These are phyloP conservation scores for Leccinum broughii DNA, from an alignment of 768 basidiomycete species.

Conservation along the genomic window DNA sequence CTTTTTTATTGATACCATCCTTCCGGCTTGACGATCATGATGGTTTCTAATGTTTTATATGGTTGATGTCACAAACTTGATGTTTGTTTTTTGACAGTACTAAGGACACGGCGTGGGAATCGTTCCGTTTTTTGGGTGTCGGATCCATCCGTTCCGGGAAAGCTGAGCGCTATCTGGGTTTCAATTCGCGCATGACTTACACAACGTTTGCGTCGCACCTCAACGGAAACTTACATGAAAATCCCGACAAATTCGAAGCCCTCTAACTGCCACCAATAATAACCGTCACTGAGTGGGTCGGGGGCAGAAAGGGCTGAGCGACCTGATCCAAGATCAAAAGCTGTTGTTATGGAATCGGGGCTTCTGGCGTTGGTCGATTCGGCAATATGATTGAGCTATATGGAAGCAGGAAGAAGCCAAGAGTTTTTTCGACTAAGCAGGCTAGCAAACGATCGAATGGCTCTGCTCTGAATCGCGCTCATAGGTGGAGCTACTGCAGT, in stretches of 20 bases:
- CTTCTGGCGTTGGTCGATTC: not conserved
- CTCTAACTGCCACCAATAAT: not conserved
- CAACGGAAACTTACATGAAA: too few species aligned
- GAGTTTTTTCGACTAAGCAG: not conserved
- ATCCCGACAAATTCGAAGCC: not conserved
- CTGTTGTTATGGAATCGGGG: not conserved
- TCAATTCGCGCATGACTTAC: not conserved
- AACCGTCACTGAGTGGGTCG: not conserved
- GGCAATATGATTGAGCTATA: not conserved
- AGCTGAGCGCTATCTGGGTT: not conserved
- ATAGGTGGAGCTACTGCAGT: not conserved
- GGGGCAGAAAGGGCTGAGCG: not conserved
- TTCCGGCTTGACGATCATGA: constrained; percentile 7
- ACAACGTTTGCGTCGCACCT: too few species aligned
- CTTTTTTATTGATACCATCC: constrained; percentile 6
- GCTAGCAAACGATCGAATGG: not conserved
- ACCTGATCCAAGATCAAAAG: not conserved
- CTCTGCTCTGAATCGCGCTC: not conserved
- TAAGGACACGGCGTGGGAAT: too few species aligned
- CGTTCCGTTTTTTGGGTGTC: too few species aligned
- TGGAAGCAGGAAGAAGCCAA: not conserved
- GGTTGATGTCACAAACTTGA: not conserved
- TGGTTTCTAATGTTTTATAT: constrained; percentile 6
- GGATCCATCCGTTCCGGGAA: too few species aligned
- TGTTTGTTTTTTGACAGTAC: not conserved